Base-by-base conservation (phyloP, 2,329 filamentous ascomycete species). In the Ilyonectria destructans region DNA sequence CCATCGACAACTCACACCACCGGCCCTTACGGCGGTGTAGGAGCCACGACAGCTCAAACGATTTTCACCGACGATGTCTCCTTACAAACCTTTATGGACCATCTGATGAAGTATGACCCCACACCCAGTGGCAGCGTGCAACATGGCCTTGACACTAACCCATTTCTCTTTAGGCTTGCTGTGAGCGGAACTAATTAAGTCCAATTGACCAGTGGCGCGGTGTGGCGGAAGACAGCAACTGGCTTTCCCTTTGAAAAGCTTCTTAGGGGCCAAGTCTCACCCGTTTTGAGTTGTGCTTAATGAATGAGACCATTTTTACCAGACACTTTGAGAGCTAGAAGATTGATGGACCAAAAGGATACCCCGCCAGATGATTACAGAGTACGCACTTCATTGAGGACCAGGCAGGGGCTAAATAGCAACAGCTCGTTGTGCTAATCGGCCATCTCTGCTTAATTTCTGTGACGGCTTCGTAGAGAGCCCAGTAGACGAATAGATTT, bases 51-150 rank as follows among this genome's bases (percentile, higher is more conserved):
- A 54, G 95, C 96, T 9, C 96, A 99, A 83, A 99, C 96, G 6
- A 99, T 99, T 77, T 99, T 99, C 84, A 99, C 96, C 1, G 96
- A 99, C 78, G 96, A 99, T 81, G 96, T 99, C 62, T 98, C 95
- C 62, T 85, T 99, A 79, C 96, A 98, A 83, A 98, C 96, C 1
- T 99, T 99, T 80, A 99, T 99, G 96, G 96, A 99, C 78, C 95
- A 98, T 84, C 86, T 99, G 80, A 99, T 99, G 96, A 99, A 99
- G 94, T 95, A 87, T 83, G 92, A 23, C 4, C 15, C 23, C 23
- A 3, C 21, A n/a, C 40, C 37, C 13, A 51, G n/a, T 12, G 43
- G 4, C 19, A 55, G 62, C 26, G 65, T 45, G 13, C 21, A 64
- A 12, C 21, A 40, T 43, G 15, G 71, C 58, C 40, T 58, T 49